Base-by-base conservation (phyloP, 169 alveolate genomes). In the Eimeria necatrix region DNA sequence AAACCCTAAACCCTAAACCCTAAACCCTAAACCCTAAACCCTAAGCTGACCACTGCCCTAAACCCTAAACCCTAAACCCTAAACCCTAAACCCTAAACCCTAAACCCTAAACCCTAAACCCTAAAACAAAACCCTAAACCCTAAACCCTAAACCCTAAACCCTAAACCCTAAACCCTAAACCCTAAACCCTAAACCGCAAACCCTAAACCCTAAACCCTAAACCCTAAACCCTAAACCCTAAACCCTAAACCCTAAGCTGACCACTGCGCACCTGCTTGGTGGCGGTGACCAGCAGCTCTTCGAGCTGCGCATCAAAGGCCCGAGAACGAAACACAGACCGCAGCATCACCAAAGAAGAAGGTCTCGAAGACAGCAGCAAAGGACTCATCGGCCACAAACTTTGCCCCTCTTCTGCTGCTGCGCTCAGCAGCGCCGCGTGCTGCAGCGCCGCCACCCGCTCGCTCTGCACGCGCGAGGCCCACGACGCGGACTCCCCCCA, bases 81-180 rank as follows among this genome's bases (percentile, higher is more conserved):
- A 61, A 24, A 24, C 32, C n/a, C n/a, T 61, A 61, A 24, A 61
- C 73, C 97, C 96, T 99, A 99, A 96, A 99, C 99, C 99, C 99
- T 99, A 70, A 99, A 97, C 18, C 99, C 98, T 96, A 99, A 99
- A 48, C 98, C 98, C 84, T 98, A 98, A 41, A 99, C 99, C 59
- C 97, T 97, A 3, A 99, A 99, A 91, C 97, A n/a, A n/a, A n/a
- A 97, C 24, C 98, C 98, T 12, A 99, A 99, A 14, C 99, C 99
- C 93, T 98, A 96, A 73, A 98, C 97, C 4, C 99, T 96, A 14
- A 99, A 99, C 94, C 99, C 99, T 83, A 97, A 98, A 1, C 98
- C 99, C 98, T 97, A 96, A 53, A 97, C 97, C 68, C 86, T 24
- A n/a, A 20, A 59, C 46, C 51, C 56, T 86, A 86, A 18, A 86